Evolutionary conservation across 495 filamentous ascomycete genomes (phyloP), one percentile per base, ranked within the genome.

Genomic region (Aspergillus panamensis): DNA sequence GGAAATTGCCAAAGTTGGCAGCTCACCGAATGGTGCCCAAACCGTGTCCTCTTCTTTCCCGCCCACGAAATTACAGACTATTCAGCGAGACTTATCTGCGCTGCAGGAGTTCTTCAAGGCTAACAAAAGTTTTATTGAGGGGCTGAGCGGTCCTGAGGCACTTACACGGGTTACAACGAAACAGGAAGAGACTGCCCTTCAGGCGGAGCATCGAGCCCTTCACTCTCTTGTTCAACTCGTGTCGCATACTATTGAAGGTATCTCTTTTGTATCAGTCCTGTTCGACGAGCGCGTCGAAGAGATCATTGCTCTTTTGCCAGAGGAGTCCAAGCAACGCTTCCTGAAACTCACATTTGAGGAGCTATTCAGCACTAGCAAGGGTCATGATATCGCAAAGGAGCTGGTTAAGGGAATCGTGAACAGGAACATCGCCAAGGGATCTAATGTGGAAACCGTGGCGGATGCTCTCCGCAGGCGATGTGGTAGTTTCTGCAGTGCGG

Each of bases 321-420:
- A 84, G 3, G 72, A 79, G 0, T 79, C 84, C 1, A 85, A 85
- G 58, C 78, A 86, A 58, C 81, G 83, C 57, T 85, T 94, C 55
- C 78, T 83, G 44, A 78, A 86, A 51, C 80, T 96, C 32, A 96
- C 91, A 0, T 99, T 88, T 64, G 89, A 96, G 67, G 78, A 81
- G 31, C 83, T 99, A 1, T 97, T 97, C 71, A 88, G 89, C 16
- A 84, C 87, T 29, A 69, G 74, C 31, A 79, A 80, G 37, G 94
- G 95, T 9, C 90, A 91, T 57, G 89, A 96, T 20, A 82, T 97
- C n/a, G 95, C 92, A 19, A 96, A 96, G 73, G 87, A 96, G 56
- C 77, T 99, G 3, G 95, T 99, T 39, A 97, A 97, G 70, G 92
- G 92, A 1, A 97, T 99, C 61, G 94, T 99, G 53, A 97, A 97